Percentiles rank a stretch among this genome's conserved stretches.
These are phyloP conservation scores for Solanum chilense DNA, from an alignment of 257 asterid genomes.

Conservation along the genomic window DNA sequence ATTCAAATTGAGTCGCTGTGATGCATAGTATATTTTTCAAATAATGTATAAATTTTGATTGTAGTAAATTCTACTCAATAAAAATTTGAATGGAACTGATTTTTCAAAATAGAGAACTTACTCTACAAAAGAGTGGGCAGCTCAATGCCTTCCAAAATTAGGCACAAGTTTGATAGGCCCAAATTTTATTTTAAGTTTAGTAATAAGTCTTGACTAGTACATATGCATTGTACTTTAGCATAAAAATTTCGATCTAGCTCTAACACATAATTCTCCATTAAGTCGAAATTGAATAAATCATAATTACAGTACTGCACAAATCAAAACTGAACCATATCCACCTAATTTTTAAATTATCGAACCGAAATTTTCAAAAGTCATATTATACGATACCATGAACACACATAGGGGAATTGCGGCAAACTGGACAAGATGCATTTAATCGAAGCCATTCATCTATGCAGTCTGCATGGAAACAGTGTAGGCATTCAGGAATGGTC, in stretches of 20 bases:
- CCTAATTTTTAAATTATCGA: neutral
- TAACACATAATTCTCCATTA: neutral
- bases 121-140: neutral
- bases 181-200: too few species aligned
- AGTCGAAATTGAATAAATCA: neutral
- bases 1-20: neutral
- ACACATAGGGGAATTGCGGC: constrained; percentile 26
- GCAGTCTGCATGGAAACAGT: constrained; percentile 42
- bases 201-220: neutral
- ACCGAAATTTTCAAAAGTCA: neutral
- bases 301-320: neutral
- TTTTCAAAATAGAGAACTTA: neutral
- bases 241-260: neutral
- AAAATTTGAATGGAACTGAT: neutral
- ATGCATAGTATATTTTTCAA: neutral
- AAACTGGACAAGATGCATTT: constrained; percentile 45
- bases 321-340: neutral
- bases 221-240: neutral
- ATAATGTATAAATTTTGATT: neutral
- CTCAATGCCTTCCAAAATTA: too few species aligned
- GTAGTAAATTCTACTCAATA: neutral
- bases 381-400: neutral
- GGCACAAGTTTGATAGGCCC: too few species aligned
- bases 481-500: constrained; percentile 43
- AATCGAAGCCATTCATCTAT: constrained; percentile 47